Base-by-base conservation (phyloP, 768 basidiomycete genomes). In the Boletus sp. region DNA sequence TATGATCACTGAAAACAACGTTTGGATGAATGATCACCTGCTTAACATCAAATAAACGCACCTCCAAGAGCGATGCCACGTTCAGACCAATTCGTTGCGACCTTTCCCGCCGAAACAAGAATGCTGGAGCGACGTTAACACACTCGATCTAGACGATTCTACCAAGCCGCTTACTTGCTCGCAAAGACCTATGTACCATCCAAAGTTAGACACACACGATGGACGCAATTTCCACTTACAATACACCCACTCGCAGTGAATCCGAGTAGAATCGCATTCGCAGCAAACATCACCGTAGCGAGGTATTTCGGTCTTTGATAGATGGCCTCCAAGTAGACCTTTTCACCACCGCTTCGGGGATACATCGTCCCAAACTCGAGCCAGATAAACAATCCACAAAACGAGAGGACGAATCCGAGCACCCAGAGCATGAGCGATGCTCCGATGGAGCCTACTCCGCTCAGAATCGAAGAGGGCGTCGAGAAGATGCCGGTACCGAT, bases 401-500 rank as follows among this genome's bases (percentile, higher is more conserved):
- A 81, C 0, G 83, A 84, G 3, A 85, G 75, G 1, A 78, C 61
- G 61, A 84, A 83, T 5, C 84, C 84, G 20, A 84, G 78, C 1
- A 85, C 79, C 84, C 83, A 86, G 18, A 84, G 78, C 78, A 85
- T 78, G 48, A 85, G 71, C 0, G 83, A 84, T 1, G 84, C 83
- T 18, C 83, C 84, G 17, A 85, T 71, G 7, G 82, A 83, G 12
- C 79, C 80, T 0, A 85, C 84, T 0, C 81, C 80, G 0, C 68
- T 74, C 32, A 86, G 76, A 62, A 86, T 85, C 1, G 80, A 80
- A 0, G 83, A 83, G 0, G 84, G 84, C 0, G 83, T 84, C 1
- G 82, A 82, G 70, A 85, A 85, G 57, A 86, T 85, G n/a, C 83
- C 84, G 0, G 83, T 85, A 0, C 84, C 83, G 59, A 84, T 83